These are phyloP conservation scores for Vanrija humicola DNA, from an alignment of 1,284 basidiomycete species.

Conservation along the genomic window DNA sequence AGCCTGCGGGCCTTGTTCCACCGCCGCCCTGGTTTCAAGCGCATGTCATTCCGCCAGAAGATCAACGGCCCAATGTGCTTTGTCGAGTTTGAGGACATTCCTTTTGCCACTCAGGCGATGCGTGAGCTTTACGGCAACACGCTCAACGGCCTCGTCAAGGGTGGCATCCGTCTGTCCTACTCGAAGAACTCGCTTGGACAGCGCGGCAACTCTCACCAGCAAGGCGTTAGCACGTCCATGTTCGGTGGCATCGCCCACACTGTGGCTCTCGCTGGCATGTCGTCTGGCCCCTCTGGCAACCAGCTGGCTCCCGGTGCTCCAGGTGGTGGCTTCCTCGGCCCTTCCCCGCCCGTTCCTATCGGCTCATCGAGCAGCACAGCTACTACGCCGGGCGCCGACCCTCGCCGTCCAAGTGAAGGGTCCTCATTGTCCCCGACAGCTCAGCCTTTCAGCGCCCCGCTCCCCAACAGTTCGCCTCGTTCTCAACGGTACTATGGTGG, in stretches of 20 bases:
- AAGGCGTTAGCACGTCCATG: constrained; percentile 27
- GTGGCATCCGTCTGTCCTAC: constrained; percentile 90
- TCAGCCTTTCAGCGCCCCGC: constrained; percentile 39
- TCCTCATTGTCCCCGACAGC: constrained; percentile 43
- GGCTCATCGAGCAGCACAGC: constrained; percentile 8
- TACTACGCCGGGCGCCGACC: background rate
- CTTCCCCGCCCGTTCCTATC: constrained; percentile 14
- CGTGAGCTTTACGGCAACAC: constrained; percentile 88
- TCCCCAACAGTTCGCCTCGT: constrained; percentile 36
- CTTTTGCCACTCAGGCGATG: constrained; percentile 75
- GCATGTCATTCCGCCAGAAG: constrained; percentile 92
- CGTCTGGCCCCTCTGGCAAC: constrained; percentile 7
- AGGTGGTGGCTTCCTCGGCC: background rate
- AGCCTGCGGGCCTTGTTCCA: constrained; percentile 76
- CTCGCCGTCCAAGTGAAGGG: constrained; percentile 6
- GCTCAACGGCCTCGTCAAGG: constrained; percentile 84
- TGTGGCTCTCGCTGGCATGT: constrained; percentile 43
- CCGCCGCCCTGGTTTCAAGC: constrained; percentile 74
- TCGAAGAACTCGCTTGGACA: constrained; percentile 87
- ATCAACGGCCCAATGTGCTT: constrained; percentile 97
- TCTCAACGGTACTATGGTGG: constrained; percentile 29
- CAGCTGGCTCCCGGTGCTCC: constrained; percentile 7
- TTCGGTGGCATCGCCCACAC: constrained; percentile 46
- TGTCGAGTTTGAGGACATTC: constrained; percentile 91
- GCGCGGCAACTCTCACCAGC: constrained; percentile 39